Evolutionary conservation across 495 filamentous ascomycete genomes (phyloP).

Genomic region (Copromyces sp.): DNA sequence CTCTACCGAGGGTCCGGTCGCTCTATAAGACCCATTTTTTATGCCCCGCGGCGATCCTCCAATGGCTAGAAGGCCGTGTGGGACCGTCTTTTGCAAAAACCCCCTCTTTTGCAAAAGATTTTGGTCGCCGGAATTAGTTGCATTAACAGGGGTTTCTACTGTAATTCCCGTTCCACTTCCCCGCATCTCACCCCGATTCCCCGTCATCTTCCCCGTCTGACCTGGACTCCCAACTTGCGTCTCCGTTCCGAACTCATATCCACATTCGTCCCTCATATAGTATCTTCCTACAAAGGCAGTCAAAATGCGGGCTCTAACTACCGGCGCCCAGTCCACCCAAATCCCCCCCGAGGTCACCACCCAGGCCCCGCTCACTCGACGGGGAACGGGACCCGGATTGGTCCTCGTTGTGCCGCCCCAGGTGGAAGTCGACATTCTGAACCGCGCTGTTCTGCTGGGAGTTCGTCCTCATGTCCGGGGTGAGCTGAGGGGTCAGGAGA

Average conservation of each 20-base stretch:
- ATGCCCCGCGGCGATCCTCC: no score
- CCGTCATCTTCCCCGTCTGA: background rate
- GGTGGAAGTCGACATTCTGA: background rate
- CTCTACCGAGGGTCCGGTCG: no score
- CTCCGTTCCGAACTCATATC: background rate
- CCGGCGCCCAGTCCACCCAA: no score
- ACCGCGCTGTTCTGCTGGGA: no score
- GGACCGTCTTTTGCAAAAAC: no score
- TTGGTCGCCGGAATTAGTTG: no score
- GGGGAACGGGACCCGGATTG: constrained; percentile 45
- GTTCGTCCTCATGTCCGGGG: no score
- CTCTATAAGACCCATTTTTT: no score
- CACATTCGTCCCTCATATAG: background rate
- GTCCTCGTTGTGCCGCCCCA: constrained; percentile 26
- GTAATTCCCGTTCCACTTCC: background rate
- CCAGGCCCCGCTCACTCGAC: constrained; percentile 47
- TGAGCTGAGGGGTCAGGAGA: constrained; percentile 1
- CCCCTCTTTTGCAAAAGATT: no score
- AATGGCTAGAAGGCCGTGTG: no score
- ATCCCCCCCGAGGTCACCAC: constrained; percentile 11
- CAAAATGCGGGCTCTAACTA: no score
- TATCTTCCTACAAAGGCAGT: background rate
- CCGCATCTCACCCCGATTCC: background rate
- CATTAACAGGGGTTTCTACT: no score
- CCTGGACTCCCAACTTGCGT: background rate